Base-by-base conservation (phyloP, 169 alveolate species). In the Plasmodium falciparum region DNA sequence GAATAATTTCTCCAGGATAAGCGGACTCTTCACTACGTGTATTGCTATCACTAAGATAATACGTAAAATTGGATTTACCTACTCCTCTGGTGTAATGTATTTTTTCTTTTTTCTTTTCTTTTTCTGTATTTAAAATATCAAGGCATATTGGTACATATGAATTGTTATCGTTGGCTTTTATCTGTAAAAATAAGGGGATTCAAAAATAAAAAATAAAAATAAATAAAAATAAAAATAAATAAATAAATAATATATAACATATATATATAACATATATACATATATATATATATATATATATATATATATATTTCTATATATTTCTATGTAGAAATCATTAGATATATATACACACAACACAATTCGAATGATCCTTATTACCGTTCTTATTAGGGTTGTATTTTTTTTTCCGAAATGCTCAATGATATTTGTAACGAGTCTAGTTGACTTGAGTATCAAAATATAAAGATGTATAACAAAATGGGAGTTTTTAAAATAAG, bases 101-200 rank as follows among this genome's bases (percentile, higher is more conserved):
- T 58, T 83, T 83, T 62, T 83, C 91, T 49, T 45, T 69, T 29
- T 83, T 83, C 17, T 83, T 83, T 72, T 69, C 91, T 29, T 83
- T 83, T 50, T 20, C 43, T 1, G 85, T 56, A 54, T 83, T 83
- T 26, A 83, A 71, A 45, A 83, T 83, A 17, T 83, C 83, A 4
- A 83, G 83, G 59, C 91, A 83, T 2, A 83, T 83, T 24, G 91
- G 91, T 3, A 83, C 91, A 33, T 83, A 56, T 3, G 91, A 83
- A 1, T 69, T 15, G 3, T 63, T 67, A 9, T 49, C 9, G 4
- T 39, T 47, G 29, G 43, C 12, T 13, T 58, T 67, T 13, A 83
- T 29, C 91, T 83, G 83, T 13, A 33, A 59, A 11, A 12, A 20
- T 15, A 26, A 26, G 33, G 2, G 33, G 33, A 3, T 26, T 26